A percentile compares a stretch with the other conserved stretches of the same genome.
Evolutionary conservation across 768 basidiomycete species (phyloP).

Genomic region (Kockovaella imperatae): DNA sequence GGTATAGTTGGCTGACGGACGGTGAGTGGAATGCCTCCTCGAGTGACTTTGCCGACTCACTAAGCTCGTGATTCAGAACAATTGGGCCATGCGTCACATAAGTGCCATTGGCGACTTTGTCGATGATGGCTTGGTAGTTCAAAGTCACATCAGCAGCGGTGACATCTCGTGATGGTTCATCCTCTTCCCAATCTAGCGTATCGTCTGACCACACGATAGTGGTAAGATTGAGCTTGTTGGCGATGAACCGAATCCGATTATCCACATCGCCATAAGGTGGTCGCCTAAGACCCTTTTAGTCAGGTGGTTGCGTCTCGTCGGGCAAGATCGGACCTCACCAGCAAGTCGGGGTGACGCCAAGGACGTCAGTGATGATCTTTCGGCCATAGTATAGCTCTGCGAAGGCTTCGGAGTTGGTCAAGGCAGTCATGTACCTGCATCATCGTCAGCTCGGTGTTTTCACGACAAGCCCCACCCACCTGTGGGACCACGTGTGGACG

Average conservation of each 20-base stretch:
- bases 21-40: no score
- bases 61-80: conserved; percentile 43
- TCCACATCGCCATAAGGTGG: conserved; percentile 44
- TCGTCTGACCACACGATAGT: conserved; percentile 40
- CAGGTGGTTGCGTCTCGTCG: no score
- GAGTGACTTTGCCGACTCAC: no score
- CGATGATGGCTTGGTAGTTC: conserved; percentile 39
- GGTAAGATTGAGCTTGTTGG: conserved; percentile 31
- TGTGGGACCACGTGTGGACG: conserved; percentile 39
- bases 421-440: conserved; percentile 60
- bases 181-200: conserved; percentile 42
- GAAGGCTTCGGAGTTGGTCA: conserved; percentile 40
- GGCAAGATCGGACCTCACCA: no score
- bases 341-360: conserved; percentile 31
- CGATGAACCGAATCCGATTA: conserved; percentile 41
- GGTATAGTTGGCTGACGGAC: conserved; percentile 25
- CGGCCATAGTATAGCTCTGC: conserved; percentile 41
- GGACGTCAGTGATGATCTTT: conserved; percentile 32
- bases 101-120: conserved; percentile 28
- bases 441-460: not conserved
- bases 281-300: no score
- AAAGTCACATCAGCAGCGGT: conserved; percentile 30
- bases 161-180: conserved; percentile 18
- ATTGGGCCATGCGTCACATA: conserved; percentile 35
- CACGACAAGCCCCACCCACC: no score